Evolutionary conservation across 768 basidiomycete genomes (phyloP).

Genomic region (Lentinus tigrinus): DNA sequence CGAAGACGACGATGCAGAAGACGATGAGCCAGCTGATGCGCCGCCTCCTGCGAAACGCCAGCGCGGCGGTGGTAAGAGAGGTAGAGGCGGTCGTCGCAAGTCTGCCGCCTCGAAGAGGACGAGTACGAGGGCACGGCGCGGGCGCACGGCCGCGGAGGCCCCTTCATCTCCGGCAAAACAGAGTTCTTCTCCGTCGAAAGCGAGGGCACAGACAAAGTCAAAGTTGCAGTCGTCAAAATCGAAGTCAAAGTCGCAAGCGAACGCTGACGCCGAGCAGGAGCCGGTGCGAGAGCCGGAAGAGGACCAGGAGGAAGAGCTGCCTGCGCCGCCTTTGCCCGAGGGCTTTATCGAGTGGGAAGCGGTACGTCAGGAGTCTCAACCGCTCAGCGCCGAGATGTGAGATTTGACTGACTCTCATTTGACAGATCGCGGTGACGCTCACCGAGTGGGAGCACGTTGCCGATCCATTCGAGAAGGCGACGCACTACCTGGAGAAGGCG

Average conservation of each 20-base stretch:
- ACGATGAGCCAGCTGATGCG: conserved; percentile 4
- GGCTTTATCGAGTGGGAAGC: conserved; percentile 91
- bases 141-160: not conserved
- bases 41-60: not conserved
- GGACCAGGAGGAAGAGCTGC: conserved; percentile 21
- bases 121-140: not conserved
- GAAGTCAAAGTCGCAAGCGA: not conserved
- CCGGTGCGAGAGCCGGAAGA: conserved; percentile 20
- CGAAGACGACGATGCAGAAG: conserved; percentile 20
- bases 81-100: not conserved
- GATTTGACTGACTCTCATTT: not conserved
- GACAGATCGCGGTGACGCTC: conserved; percentile 78
- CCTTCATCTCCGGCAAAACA: not conserved
- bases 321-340: conserved; percentile 33
- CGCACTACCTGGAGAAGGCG: conserved; percentile 78
- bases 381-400: not conserved
- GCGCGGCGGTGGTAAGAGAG: not conserved
- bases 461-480: conserved; percentile 71
- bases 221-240: conserved; percentile 2
- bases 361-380: conserved; percentile 42
- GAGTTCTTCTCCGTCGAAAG: not conserved
- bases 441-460: conserved; percentile 84
- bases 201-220: conserved; percentile 1
- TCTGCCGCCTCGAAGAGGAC: not conserved
- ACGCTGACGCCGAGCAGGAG: conserved; percentile 14